Base-by-base conservation (phyloP, 2,329 filamentous ascomycete genomes). In the Aspergillus cejpii region DNA sequence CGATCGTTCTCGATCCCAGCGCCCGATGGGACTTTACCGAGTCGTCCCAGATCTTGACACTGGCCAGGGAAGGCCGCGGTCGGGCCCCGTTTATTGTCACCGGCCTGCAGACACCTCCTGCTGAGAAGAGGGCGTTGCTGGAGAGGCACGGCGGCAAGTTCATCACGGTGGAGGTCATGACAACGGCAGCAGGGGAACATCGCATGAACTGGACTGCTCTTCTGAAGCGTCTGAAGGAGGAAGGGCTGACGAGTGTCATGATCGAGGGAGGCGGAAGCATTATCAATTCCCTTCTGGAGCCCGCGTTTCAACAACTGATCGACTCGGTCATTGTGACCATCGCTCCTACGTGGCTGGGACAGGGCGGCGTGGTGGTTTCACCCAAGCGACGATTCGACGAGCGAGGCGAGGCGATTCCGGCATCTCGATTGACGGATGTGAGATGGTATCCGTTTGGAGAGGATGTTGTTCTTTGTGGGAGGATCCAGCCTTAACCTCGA, bases 291-390 rank as follows among this genome's bases (percentile, higher is more conserved):
- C 68, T 96, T 3, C 73, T 96, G 6, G 69, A 74, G 20, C 72
- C 76, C 1, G 62, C 63, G 1, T 77, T 78, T 51, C 73, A 79
- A 24, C 48, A 57, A 3, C 64, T 88, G 3, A 71, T 94, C 20
- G 76, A 86, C 59, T 82, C 83, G 2, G 83, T 95, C 36, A 85
- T 96, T 58, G 74, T 96, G 38, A 96, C 91, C 0, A 83, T 96
- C 59, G 88, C 90, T 2, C 90, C 90, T 3, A 87, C 81, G 0
- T 96, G 87, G 82, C 72, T 96, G 15, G 90, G 90, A 1, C 74
- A 78, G 48, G 88, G 87, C 2, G 87, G 87, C 3, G 86, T 95
- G 7, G 76, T 83, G 5, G 86, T 95, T 0, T 83, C 80, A 34
- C 90, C 90, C 1, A 69, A 76, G 5, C 70, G 78, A 41, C 74